Percentiles rank a stretch among this genome's conserved stretches.
These are phyloP conservation scores for Ganoderma lingzhi DNA, from an alignment of 1,284 basidiomycete species.

Conservation along the genomic window DNA sequence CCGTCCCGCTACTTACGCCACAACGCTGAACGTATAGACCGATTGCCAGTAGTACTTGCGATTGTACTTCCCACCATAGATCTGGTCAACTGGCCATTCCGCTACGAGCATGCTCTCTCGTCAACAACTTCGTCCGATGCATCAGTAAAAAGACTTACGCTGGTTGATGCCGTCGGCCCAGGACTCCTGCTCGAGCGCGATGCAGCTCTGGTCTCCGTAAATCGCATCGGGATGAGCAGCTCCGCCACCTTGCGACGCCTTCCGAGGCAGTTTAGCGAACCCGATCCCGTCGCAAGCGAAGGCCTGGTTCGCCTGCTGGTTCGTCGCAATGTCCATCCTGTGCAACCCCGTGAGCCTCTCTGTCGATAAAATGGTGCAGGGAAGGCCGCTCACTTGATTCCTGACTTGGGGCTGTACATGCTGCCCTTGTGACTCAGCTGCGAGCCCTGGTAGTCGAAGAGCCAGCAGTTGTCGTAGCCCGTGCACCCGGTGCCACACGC, in stretches of 20 bases:
- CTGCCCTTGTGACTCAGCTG: not conserved
- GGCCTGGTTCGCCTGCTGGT: constrained; percentile 8
- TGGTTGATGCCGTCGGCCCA: constrained; percentile 8
- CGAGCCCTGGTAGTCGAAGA: constrained; percentile 5
- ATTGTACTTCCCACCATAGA: constrained; percentile 5
- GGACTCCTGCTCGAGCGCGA: constrained; percentile 7
- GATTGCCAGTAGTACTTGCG: constrained; percentile 8
- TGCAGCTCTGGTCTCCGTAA: constrained; percentile 6
- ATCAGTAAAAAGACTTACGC: not conserved
- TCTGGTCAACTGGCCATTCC: constrained; percentile 8
- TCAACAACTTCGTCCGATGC: not conserved
- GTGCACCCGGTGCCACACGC: constrained; percentile 3
- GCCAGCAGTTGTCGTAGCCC: constrained; percentile 8
- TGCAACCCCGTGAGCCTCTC: not conserved
- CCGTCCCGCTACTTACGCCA: not conserved
- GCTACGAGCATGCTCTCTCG: not conserved
- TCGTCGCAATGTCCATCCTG: constrained; percentile 8
- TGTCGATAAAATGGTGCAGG: not conserved
- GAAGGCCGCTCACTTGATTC: not conserved
- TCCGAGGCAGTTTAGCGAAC: constrained; percentile 1
- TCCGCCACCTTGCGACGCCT: constrained; percentile 7
- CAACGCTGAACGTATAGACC: constrained; percentile 6
- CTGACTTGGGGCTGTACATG: constrained; percentile 1
- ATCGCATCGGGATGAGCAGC: constrained; percentile 3
- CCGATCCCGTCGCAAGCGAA: constrained; percentile 3